A percentile compares a stretch with the other conserved stretches of the same genome.
Evolutionary conservation across 2,329 filamentous ascomycete species (phyloP).

Genomic region (Aspergillus amoenus): DNA sequence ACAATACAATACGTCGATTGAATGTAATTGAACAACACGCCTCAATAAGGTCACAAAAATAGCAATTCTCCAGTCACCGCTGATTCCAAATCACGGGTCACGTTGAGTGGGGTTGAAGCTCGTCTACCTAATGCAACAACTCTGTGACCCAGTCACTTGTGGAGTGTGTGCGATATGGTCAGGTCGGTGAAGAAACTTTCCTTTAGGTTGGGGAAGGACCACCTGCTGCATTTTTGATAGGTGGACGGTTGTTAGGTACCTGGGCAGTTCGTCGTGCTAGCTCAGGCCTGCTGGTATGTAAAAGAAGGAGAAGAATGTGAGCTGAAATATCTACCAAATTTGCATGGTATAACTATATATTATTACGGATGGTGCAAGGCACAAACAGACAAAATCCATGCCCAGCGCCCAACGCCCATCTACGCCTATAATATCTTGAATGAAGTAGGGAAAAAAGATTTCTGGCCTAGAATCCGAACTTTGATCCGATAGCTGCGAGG

Average conservation of each 20-base stretch:
- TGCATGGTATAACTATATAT: neutral
- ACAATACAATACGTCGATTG: neutral
- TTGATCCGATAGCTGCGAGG: constrained; percentile 39
- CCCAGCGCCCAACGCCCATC: neutral
- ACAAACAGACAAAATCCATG: neutral
- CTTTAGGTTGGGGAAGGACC: neutral
- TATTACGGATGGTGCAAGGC: neutral
- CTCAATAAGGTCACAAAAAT: neutral
- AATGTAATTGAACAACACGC: neutral
- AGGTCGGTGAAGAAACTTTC: neutral
- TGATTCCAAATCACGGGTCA: neutral
- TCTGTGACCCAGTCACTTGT: neutral
- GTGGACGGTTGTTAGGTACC: neutral
- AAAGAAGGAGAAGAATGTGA: neutral
- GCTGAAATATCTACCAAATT: neutral
- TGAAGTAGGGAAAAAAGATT: neutral
- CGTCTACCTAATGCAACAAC: neutral
- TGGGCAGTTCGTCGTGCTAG: neutral
- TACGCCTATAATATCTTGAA: neutral
- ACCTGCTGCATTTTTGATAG: neutral
- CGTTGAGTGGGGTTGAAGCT: neutral
- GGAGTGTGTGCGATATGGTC: neutral
- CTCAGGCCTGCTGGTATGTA: neutral
- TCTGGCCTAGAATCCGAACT: constrained; percentile 40
- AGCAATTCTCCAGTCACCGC: neutral